Evolutionary conservation across 306 rosid species (phyloP), one percentile per base, ranked within the genome.

Genomic region (Gastrolobium bilobum): DNA sequence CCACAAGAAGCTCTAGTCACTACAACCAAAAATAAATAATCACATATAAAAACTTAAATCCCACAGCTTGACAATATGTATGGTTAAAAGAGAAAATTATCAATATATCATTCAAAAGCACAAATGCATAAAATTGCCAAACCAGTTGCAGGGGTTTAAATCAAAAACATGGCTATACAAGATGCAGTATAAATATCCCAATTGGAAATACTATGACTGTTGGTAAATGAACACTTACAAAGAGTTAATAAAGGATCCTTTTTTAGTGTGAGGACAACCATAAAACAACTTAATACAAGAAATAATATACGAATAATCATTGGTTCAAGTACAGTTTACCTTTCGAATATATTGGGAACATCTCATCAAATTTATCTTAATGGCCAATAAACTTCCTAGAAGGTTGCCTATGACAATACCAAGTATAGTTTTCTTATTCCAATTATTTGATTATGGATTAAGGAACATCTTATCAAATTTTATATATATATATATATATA

Each of bases 1-100:
- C 98, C 97, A 11, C 97, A 78, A 6, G 97, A 92, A 53, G 97
- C 97, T 78, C 97, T 97, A 0, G 97, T 92, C 13, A 94, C 98
- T 94, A 89, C 61, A 87, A 80, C 35, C 64, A 71, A 71, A 57
- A 26, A 10, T 10, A 52, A 14, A 34, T 47, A 50, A 82, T 26
- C 7, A 63, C 71, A 43, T 4, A 26, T 80, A 58, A 31, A 8
- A 66, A 40, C 48, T 50, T 31, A 5, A 14, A 43, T 64, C 73
- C 70, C 20, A 48, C 52, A 58, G 15, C 60, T 66, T 47, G 44
- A 53, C 6, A 76, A 46, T 7, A 4, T n/a, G 44, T 15, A 70
- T 31, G 13, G 15, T 9, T 7, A 59, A 38, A 38, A 42, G 70
- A 67, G 47, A 43, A 42, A 35, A n/a, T 2, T 58, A 65, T 46